These are phyloP conservation scores for Termitomyces sp. DNA, from an alignment of 1,284 basidiomycete species.

Conservation along the genomic window DNA sequence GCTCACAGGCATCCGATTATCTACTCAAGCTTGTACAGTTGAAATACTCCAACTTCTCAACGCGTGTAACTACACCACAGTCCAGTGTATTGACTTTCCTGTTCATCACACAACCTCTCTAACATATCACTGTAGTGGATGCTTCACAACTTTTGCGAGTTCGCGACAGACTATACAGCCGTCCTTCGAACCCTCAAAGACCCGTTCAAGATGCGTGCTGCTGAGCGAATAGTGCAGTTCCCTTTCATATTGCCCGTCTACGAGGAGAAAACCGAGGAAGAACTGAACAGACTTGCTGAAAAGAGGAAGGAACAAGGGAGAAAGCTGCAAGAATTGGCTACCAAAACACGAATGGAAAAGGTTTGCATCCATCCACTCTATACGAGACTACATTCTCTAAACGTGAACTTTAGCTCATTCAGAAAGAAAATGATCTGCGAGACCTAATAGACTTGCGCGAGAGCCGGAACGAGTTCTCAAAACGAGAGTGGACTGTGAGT, in stretches of 20 bases:
- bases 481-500: constrained; percentile 70
- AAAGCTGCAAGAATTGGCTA: constrained; percentile 90
- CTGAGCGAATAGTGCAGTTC: constrained; percentile 79
- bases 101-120: background rate
- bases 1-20: constrained; percentile 86
- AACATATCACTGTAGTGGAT: constrained; percentile 61
- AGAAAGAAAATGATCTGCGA: constrained; percentile 83
- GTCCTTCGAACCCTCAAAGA: constrained; percentile 63
- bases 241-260: constrained; percentile 68
- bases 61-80: constrained; percentile 50
- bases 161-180: constrained; percentile 74
- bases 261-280: constrained; percentile 91
- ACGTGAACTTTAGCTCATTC: constrained; percentile 43
- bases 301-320: constrained; percentile 81
- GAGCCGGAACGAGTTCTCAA: constrained; percentile 59
- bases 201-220: constrained; percentile 58
- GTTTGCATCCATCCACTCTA: constrained; percentile 32
- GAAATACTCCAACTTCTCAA: constrained; percentile 90
- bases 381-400: background rate
- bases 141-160: constrained; percentile 83
- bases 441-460: constrained; percentile 68
- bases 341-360: constrained; percentile 83
- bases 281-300: constrained; percentile 74
- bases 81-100: constrained; percentile 41
- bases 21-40: constrained; percentile 90